Evolutionary conservation across 768 basidiomycete genomes (phyloP), one percentile per base, ranked within the genome.

Genomic region (Lactifluus rugatus): DNA sequence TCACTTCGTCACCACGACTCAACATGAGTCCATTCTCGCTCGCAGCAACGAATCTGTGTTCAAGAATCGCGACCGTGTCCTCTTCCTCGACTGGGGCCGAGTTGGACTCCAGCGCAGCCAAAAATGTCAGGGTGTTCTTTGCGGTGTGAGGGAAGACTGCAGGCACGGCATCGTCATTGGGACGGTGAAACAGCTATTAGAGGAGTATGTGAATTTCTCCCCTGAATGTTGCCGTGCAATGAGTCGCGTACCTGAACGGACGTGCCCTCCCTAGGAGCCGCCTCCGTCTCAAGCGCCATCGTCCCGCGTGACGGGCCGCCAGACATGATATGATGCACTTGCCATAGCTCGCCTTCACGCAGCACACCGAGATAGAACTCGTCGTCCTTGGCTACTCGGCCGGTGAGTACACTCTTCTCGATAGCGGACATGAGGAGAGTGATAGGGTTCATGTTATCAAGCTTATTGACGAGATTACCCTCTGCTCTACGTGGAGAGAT

Each of bases 271-370:
- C 62, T 63, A 2, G 84, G 85, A 2, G 83, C 78, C 14, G 70
- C 71, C 21, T 75, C 71, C 1, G 79, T 48, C 26, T 55, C 31
- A 31, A 31, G 31, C 8, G 31, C 31, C 31, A 31, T 31, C 3
- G 77, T 76, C 2, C 88, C 88, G 6, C 83, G 77, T 16, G 81
- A 81, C 1, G 85, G 87, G 65, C 85, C 86, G 3, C 88, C 88
- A 0, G 87, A 31, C 31, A 31, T 31, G 31, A 31, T 31, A 31
- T 31, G 76, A 41, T 56, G 55, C 8, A 52, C 19, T 31, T 31
- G 31, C 36, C 41, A 54, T 13, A 59, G 39, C 1, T 54, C 47
- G 6, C 52, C 41, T 5, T 54, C 52, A 3, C 52, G 41, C 19
- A 59, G 25, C 25, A 54, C 52, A 16, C 58, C 52, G 2, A 59